phyloP scores from a whole-genome alignment of 345 rosid species.

The Pseudoturritis turrita region DNA sequence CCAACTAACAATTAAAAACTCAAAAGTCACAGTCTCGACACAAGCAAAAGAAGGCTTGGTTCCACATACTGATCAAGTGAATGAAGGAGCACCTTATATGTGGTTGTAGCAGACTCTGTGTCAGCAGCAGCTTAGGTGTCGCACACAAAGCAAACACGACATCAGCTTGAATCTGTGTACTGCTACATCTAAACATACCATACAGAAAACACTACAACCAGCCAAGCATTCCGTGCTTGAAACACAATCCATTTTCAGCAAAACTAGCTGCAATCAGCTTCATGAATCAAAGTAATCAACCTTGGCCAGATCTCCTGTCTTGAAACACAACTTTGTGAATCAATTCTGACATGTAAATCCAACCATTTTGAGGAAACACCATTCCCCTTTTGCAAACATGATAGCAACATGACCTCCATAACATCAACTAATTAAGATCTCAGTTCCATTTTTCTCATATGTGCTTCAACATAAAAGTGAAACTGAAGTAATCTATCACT shows the following conservation, averaged over 20 bases:
- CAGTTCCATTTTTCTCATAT: background rate
- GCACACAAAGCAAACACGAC: too few species aligned
- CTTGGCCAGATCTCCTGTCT: background rate
- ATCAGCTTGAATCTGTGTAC: too few species aligned
- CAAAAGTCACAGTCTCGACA: too few species aligned
- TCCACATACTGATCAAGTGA: too few species aligned
- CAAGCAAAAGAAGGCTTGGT: too few species aligned
- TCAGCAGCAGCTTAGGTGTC: too few species aligned
- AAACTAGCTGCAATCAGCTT: background rate
- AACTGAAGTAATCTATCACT: background rate
- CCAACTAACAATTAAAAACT: too few species aligned
- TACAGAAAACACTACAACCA: background rate
- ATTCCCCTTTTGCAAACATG: too few species aligned
- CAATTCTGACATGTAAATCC: background rate
- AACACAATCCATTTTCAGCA: background rate
- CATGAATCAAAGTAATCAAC: background rate
- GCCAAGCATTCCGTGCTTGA: background rate
- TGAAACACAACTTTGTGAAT: background rate
- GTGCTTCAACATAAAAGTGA: background rate
- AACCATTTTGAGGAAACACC: background rate
- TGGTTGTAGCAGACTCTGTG: too few species aligned
- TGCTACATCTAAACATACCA: too few species aligned
- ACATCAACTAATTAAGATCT: background rate
- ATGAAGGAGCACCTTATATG: too few species aligned
- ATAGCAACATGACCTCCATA: background rate